Conservation (phyloP, 108 stramenopile genomes). For the Nitzschia sp. region DNA sequence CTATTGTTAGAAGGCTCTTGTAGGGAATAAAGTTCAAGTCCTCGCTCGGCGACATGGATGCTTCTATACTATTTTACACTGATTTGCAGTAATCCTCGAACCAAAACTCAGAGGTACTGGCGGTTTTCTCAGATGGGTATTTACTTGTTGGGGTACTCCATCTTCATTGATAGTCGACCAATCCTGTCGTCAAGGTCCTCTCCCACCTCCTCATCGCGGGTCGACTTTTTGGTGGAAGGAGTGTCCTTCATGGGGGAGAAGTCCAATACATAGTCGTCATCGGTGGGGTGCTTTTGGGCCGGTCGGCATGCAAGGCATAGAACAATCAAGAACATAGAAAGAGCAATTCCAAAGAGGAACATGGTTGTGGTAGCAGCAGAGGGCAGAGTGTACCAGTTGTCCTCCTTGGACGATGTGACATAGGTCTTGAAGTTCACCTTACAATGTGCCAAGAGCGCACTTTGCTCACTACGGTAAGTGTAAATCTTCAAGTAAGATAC, state of each 20-base stretch:
- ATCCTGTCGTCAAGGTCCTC: not conserved
- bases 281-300: slow-evolving; percentile 15
- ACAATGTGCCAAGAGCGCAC: slow-evolving; percentile 19
- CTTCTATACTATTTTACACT: too few species aligned
- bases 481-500: slow-evolving; percentile 25
- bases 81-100: too few species aligned
- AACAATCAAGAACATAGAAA: slow-evolving; percentile 14
- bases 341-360: slow-evolving; percentile 13
- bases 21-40: too few species aligned
- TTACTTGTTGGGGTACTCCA: not conserved
- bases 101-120: too few species aligned
- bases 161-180: not conserved
- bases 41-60: too few species aligned
- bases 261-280: slow-evolving; percentile 11
- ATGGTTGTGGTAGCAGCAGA: slow-evolving; percentile 32
- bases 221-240: not conserved
- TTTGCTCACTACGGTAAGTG: not conserved
- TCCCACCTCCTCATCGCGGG: not conserved
- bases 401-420: slow-evolving; percentile 19
- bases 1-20: too few species aligned
- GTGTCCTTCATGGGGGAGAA: slow-evolving; percentile 6
- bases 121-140: not conserved
- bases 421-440: slow-evolving; percentile 30
- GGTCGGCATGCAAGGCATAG: slow-evolving; percentile 23
- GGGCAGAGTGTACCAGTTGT: slow-evolving; percentile 24